A percentile compares a stretch with the other conserved stretches of the same genome.
Evolutionary conservation across 2,329 filamentous ascomycete genomes (phyloP).

Genomic region (Verruconis gallopava): DNA sequence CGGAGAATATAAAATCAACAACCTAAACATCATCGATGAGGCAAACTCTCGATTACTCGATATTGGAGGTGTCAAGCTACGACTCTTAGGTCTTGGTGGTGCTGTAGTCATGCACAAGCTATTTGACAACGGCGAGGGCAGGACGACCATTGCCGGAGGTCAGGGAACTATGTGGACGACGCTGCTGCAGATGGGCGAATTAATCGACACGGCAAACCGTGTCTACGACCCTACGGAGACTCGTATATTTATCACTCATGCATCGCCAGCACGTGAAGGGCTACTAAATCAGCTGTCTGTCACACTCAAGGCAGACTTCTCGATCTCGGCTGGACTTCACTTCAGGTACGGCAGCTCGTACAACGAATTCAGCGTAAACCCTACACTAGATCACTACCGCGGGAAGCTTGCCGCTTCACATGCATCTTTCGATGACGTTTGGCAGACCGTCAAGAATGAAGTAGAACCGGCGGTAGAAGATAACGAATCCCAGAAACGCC

Average conservation of each 20-base stretch:
- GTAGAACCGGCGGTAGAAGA: constrained; percentile 88
- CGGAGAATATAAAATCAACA: constrained; percentile 93
- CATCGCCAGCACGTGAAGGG: constrained; percentile 89
- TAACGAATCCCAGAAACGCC: constrained; percentile 85
- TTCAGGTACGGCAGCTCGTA: constrained; percentile 99
- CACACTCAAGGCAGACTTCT: constrained; percentile 95
- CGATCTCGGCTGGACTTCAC: constrained; percentile 90
- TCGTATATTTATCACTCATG: constrained; percentile 90
- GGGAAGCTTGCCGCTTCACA: constrained; percentile 97
- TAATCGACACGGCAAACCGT: constrained; percentile 93
- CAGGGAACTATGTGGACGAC: constrained; percentile 99
- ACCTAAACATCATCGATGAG: constrained; percentile 97
- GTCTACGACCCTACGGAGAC: constrained; percentile 98
- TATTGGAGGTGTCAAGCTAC: constrained; percentile 88
- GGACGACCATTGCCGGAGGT: constrained; percentile 94
- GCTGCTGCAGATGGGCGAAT: constrained; percentile 90
- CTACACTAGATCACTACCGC: constrained; percentile 92
- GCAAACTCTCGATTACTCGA: constrained; percentile 91
- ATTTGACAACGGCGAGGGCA: constrained; percentile 95
- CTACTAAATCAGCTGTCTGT: constrained; percentile 96
- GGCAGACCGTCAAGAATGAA: constrained; percentile 95
- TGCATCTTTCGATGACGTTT: constrained; percentile 97
- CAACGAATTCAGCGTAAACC: constrained; percentile 99
- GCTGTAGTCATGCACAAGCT: constrained; percentile 99
- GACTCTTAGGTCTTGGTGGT: constrained; percentile 82